Evolutionary conservation across 1,284 basidiomycete species (phyloP).

Genomic region (Psilocybe mexicana): DNA sequence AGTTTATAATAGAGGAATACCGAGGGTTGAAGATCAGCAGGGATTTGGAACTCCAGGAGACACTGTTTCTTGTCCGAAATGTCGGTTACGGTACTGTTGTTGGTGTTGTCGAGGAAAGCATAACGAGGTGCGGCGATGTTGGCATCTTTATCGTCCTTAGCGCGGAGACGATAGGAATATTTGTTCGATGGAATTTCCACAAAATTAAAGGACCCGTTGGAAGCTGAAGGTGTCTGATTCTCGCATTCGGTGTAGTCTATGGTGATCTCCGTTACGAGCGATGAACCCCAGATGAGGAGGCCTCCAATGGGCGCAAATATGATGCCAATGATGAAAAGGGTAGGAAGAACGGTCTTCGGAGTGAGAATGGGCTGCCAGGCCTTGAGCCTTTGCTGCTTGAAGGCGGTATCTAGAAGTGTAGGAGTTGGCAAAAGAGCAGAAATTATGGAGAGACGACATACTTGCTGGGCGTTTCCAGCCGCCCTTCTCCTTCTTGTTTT

Average conservation of each 20-base stretch:
- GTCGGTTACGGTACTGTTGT: conserved; percentile 43
- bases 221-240: conserved; percentile 51
- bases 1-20: conserved; percentile 98
- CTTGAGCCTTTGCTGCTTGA: conserved; percentile 99
- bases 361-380: conserved; percentile 99
- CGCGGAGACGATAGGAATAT: conserved; percentile 73
- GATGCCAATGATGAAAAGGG: conserved; percentile 92
- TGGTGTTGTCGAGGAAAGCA: conserved; percentile 62
- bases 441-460: conserved; percentile 41
- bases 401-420: conserved; percentile 78
- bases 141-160: conserved; percentile 53
- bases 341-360: conserved; percentile 95
- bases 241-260: conserved; percentile 97
- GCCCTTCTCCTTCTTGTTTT: conserved; percentile 81
- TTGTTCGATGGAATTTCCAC: conserved; percentile 59
- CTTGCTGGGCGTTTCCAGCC: conserved; percentile 88
- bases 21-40: conserved; percentile 71
- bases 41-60: conserved; percentile 80
- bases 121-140: conserved; percentile 57
- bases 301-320: conserved; percentile 97
- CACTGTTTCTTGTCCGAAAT: conserved; percentile 61
- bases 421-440: conserved; percentile 25
- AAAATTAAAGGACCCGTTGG: conserved; percentile 40
- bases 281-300: conserved; percentile 85
- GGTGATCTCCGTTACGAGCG: conserved; percentile 88